These are phyloP conservation scores for Candida multigemmis DNA, from an alignment of 805 yeast species.

Conservation along the genomic window DNA sequence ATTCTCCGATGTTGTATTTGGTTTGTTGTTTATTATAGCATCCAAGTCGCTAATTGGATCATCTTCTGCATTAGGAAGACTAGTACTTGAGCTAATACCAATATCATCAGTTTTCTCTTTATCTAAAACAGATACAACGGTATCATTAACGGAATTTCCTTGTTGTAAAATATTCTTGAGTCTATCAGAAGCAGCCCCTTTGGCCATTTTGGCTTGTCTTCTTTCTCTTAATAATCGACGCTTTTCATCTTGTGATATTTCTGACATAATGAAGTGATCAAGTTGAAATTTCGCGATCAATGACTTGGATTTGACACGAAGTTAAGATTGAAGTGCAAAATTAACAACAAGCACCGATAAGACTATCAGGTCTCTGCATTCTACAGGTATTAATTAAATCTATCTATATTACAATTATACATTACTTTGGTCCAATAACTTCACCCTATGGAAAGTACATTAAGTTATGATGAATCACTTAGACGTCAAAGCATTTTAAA, in stretches of 20 bases:
- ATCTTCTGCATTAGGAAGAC: slow-evolving; percentile 2
- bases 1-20: too few relatives aligned
- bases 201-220: slow-evolving; percentile 53
- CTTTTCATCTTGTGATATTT: slow-evolving; percentile 40
- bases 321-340: too few relatives aligned
- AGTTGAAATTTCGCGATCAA: too few relatives aligned
- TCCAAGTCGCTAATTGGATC: slow-evolving; percentile 1
- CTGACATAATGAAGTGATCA: slow-evolving; percentile 1
- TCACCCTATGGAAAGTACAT: too few relatives aligned
- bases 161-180: slow-evolving; percentile 34
- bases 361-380: too few relatives aligned
- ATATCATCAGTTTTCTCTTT: slow-evolving; percentile 7
- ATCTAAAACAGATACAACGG: slow-evolving; percentile 27
- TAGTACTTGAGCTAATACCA: slow-evolving; percentile 9
- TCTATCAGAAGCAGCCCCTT: slow-evolving; percentile 46
- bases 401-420: too few relatives aligned
- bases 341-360: too few relatives aligned
- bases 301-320: too few relatives aligned
- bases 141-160: slow-evolving; percentile 27
- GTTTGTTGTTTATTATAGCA: too few relatives aligned
- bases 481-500: slow-evolving; percentile 26
- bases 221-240: slow-evolving; percentile 51
- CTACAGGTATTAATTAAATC: too few relatives aligned
- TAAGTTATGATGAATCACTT: slow-evolving; percentile 17
- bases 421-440: too few relatives aligned